A percentile compares a stretch with the other conserved stretches of the same genome.
phyloP scores from a whole-genome alignment of 805 yeast species.

The Hanseniaspora jakobsenii region DNA sequence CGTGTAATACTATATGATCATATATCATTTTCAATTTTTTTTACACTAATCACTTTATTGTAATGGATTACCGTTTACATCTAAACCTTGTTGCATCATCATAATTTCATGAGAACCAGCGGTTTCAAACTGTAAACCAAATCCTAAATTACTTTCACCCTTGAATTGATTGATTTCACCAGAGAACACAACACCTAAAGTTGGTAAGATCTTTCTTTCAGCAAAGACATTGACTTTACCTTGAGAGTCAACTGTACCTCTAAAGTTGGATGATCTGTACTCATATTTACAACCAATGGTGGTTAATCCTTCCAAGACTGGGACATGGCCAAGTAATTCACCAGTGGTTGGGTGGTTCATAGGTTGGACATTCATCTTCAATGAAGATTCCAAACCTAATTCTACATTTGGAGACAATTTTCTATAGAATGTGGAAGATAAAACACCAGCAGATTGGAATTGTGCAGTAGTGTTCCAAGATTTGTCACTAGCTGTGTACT shows the following conservation, averaged over 20 bases:
- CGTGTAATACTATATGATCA: no score
- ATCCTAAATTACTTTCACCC: constrained; percentile 69
- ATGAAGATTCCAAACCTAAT: constrained; percentile 82
- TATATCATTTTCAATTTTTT: no score
- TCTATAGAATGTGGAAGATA: constrained; percentile 86
- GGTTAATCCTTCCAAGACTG: constrained; percentile 80
- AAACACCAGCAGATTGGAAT: constrained; percentile 82
- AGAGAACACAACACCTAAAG: constrained; percentile 72
- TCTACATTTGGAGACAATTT: constrained; percentile 85
- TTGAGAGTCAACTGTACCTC: constrained; percentile 83
- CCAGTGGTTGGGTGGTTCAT: constrained; percentile 65
- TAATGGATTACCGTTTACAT: constrained; percentile 74
- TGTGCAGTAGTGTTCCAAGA: constrained; percentile 92
- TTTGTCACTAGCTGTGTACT: constrained; percentile 59
- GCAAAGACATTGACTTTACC: constrained; percentile 86
- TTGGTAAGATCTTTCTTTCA: constrained; percentile 89
- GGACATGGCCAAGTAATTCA: constrained; percentile 68
- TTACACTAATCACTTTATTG: constrained; percentile 43
- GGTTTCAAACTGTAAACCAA: constrained; percentile 90
- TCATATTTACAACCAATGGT: constrained; percentile 95
- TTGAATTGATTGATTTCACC: constrained; percentile 88
- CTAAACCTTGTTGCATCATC: constrained; percentile 83
- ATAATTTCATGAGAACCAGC: constrained; percentile 88
- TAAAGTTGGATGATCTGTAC: constrained; percentile 88
- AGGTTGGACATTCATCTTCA: constrained; percentile 66